Percentiles rank a stretch among this genome's conserved stretches.
These are phyloP conservation scores for Rosa rugosa DNA, from an alignment of 306 rosid species.

Conservation along the genomic window DNA sequence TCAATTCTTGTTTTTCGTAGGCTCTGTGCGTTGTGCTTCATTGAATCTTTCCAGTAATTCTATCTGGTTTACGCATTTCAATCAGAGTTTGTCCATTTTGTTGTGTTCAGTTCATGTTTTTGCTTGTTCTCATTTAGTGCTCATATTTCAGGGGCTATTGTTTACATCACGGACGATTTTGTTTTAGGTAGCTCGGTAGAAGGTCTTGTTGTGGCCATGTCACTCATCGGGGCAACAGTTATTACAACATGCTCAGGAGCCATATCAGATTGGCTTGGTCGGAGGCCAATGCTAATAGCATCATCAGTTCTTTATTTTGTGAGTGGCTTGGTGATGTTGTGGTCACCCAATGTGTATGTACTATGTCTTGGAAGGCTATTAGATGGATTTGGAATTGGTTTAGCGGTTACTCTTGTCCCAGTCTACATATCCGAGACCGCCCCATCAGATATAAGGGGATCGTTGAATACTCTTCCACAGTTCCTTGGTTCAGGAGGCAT, in stretches of 20 bases:
- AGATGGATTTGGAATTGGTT: slow-evolving; percentile 87
- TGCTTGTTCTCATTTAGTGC: not conserved
- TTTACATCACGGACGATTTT: slow-evolving; percentile 63
- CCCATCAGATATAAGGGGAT: slow-evolving; percentile 83
- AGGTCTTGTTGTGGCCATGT: slow-evolving; percentile 89
- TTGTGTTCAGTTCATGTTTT: not conserved
- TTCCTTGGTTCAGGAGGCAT: slow-evolving; percentile 80
- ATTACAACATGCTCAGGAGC: slow-evolving; percentile 72
- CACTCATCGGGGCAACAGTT: slow-evolving; percentile 72
- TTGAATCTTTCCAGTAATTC: not conserved
- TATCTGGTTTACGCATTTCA: not conserved
- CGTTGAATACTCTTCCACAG: slow-evolving; percentile 78
- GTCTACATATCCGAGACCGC: slow-evolving; percentile 81
- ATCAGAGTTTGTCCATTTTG: slow-evolving; percentile 5
- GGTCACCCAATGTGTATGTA: slow-evolving; percentile 80
- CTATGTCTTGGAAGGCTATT: slow-evolving; percentile 61
- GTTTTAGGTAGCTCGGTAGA: slow-evolving; percentile 45
- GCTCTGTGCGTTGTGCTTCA: not conserved
- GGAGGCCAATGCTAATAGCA: slow-evolving; percentile 67
- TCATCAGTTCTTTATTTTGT: slow-evolving; percentile 66
- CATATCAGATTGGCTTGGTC: slow-evolving; percentile 65
- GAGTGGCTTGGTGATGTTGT: slow-evolving; percentile 69
- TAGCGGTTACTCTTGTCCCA: slow-evolving; percentile 77
- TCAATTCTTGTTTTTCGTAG: not conserved
- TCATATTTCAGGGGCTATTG: slow-evolving; percentile 54